Base-by-base conservation (phyloP, 1,139 yeast species). In the Blastobotrys proliferans region DNA sequence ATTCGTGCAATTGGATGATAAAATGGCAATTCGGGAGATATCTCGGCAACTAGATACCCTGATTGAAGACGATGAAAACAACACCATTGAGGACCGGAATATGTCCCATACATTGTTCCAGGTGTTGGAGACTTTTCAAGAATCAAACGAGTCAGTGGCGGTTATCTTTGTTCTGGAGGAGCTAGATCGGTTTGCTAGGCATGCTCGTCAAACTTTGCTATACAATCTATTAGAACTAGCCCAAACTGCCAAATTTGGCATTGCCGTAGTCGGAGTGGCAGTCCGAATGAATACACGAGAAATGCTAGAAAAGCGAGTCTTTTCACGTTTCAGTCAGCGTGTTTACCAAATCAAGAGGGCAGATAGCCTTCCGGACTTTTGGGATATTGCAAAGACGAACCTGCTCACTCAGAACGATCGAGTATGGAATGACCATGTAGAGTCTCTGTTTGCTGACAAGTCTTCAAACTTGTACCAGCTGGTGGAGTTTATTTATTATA, bases 191-290 rank as follows among this genome's bases (percentile, higher is more conserved):
- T 92, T 83, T 64, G 72, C 75, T 6, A 45, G 52, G 18, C 81
- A 77, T 38, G 72, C 76, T 35, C 79, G 86, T 47, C 98, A 92
- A 61, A 83, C 95, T 0, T 68, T 92, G 36, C 66, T 94, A 6
- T 94, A 92, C 62, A 92, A 88, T 54, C 66, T 94, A 36, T 83
- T 94, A 58, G 98, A 94, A 55, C 70, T 88, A 54, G 92, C 88
- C 50, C 83, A 77, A 48, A 75, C 86, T 22, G 69, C 75, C 5
- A 58, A 70, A 16, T 79, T 83, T 0, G 95, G 97, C 1, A 79
- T 90, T 3, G 78, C 94, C 43, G 85, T 92, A 3, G 65, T 92
- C 41, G 97, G 97, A 0, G 65, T 84, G 5, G 81, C 95, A 0
- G 73, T 92, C 1, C 80, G 82, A 45, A 70, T 86, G 52, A 85